A percentile compares a stretch with the other conserved stretches of the same genome.
phyloP scores from a whole-genome alignment of 2,329 filamentous ascomycete genomes.

The Aspergillus ustus region DNA sequence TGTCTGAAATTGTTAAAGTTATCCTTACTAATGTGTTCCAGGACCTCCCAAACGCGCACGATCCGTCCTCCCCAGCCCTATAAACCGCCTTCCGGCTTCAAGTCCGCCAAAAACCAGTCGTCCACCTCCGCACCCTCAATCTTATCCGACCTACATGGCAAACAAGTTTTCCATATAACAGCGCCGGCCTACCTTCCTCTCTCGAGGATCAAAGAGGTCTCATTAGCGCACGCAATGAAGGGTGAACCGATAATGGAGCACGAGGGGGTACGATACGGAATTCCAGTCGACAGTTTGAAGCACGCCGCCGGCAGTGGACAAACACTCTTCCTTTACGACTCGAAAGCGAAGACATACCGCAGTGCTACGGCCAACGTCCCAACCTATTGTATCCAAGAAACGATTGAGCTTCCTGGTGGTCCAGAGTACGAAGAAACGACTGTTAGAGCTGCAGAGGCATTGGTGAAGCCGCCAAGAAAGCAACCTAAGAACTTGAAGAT shows the following conservation, averaged over 20 bases:
- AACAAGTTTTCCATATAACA: slow-evolving; percentile 55
- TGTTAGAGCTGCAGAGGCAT: slow-evolving; percentile 30
- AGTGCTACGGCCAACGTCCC: slow-evolving; percentile 33
- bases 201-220: slow-evolving; percentile 50
- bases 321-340: slow-evolving; percentile 42
- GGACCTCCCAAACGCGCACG: slow-evolving; percentile 3
- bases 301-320: slow-evolving; percentile 36
- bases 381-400: slow-evolving; percentile 43
- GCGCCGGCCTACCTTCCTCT: slow-evolving; percentile 51
- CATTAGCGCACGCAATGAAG: slow-evolving; percentile 45
- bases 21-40: slow-evolving; percentile 16
- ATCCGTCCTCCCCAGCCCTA: slow-evolving; percentile 41
- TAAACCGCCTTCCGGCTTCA: slow-evolving; percentile 51
- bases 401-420: slow-evolving; percentile 38
- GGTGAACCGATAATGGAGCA: slow-evolving; percentile 48
- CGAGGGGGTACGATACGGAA: slow-evolving; percentile 48
- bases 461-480: slow-evolving; percentile 42
- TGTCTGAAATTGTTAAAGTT: slow-evolving; percentile 3
- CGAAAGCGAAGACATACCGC: slow-evolving; percentile 40
- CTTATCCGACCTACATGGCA: slow-evolving; percentile 46
- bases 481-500: slow-evolving; percentile 51
- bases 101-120: slow-evolving; percentile 39
- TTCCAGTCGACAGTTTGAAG: slow-evolving; percentile 39
- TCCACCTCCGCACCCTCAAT: slow-evolving; percentile 38
- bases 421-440: slow-evolving; percentile 29